Evolutionary conservation across 805 yeast genomes (phyloP), one percentile per base, ranked within the genome.

Genomic region (Monosporozyma aquatica): DNA sequence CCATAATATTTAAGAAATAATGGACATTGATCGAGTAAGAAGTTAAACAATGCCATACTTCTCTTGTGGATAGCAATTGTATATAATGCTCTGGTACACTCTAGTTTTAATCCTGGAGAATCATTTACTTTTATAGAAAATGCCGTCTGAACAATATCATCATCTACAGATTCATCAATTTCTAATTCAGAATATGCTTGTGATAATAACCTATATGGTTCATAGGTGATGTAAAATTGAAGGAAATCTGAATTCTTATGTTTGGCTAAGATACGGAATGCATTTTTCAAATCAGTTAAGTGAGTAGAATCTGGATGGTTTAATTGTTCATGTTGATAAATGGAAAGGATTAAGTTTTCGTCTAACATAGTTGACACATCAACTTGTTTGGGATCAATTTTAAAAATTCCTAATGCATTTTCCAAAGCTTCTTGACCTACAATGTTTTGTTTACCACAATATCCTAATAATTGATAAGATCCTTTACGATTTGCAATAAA

Each of bases 61-160:
- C 74, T 74, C 37, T 86, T 65, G 18, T 65, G 57, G 0, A 72
- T 57, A 0, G 86, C 89, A 27, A 84, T 68, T 0, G 87, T 73
- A 21, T 77, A 63, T 35, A 84, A 61, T 1, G 87, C 78, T 44
- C 80, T 69, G 37, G 76, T 72, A 42, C 38, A 55, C 45, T 25
- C 74, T 48, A 29, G 62, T 66, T 40, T 72, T 54, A 41, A 44
- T 1, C 70, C 67, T 1, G 67, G 68, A 1, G 62, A 52, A 43
- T 84, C 94, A 33, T 74, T 74, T 2, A 71, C 54, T 45, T 78
- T 78, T 34, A 82, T 68, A 44, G 82, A 79, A 53, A 76, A 83
- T 0, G 94, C 89, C 1, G 94, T 82, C 23, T 78, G 69, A 3
- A 86, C 74, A 35, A 83, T 76, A 47, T 84, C 92, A 54, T 80